These are phyloP conservation scores for Graphium sp. DNA, from an alignment of 2,329 filamentous ascomycete species.

Conservation along the genomic window DNA sequence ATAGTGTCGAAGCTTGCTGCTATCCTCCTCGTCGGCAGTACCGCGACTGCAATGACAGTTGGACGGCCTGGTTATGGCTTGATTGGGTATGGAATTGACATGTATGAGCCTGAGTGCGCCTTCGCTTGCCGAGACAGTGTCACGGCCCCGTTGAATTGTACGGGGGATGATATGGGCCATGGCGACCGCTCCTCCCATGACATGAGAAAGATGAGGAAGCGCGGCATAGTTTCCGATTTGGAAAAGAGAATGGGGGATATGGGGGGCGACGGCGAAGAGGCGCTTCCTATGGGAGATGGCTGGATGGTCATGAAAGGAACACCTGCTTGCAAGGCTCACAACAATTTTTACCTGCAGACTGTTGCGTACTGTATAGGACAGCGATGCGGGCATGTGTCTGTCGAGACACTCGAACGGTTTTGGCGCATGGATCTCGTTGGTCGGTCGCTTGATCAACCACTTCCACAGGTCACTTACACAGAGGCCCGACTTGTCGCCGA, in stretches of 20 bases:
- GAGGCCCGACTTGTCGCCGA: slow-evolving; percentile 4
- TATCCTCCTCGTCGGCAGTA: too few relatives aligned
- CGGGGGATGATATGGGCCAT: slow-evolving; percentile 1
- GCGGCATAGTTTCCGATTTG: too few relatives aligned
- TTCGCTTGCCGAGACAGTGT: slow-evolving; percentile 36
- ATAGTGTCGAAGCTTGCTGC: too few relatives aligned
- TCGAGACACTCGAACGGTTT: slow-evolving; percentile 7
- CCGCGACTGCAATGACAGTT: background rate
- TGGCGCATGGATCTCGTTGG: slow-evolving; percentile 8
- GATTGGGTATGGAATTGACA: slow-evolving; percentile 13
- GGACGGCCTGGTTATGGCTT: slow-evolving; percentile 7
- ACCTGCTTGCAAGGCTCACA: slow-evolving; percentile 7
- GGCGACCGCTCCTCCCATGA: too few relatives aligned
- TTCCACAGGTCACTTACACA: slow-evolving; percentile 6
- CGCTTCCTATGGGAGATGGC: background rate
- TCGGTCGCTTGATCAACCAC: slow-evolving; percentile 5
- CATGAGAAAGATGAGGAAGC: too few relatives aligned
- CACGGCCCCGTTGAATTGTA: background rate
- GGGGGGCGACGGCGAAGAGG: background rate
- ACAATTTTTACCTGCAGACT: slow-evolving; percentile 8
- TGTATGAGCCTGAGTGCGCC: slow-evolving; percentile 51
- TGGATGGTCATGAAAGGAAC: slow-evolving; percentile 1
- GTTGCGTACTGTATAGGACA: slow-evolving; percentile 9
- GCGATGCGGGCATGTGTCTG: slow-evolving; percentile 5
- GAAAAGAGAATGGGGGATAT: too few relatives aligned